Base-by-base conservation (phyloP, 306 rosid genomes). In the Acmispon strigosus region DNA sequence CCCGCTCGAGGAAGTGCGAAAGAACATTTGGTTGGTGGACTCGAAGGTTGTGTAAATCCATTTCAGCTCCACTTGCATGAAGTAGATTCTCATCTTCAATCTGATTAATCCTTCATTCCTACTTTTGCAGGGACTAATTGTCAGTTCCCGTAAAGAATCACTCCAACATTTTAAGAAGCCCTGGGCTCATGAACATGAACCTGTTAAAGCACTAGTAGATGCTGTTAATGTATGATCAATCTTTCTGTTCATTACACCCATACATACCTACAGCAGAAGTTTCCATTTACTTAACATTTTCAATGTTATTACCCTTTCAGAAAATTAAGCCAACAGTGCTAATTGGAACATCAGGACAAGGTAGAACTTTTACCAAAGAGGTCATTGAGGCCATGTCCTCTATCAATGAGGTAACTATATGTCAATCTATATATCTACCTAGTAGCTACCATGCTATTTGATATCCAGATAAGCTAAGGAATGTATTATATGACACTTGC, bases 111-210 rank as follows among this genome's bases (percentile, higher is more conserved):
- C 56, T 74, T 59, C 12, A 37, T 19, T 51, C 44, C 47, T 69
- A 62, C 65, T 79, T 80, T 62, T 73, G 63, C 86, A 93, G 96
- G 99, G 99, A 37, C 73, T 94, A 76, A 84, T 94, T 53, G 97
- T 87, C 43, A 80, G 80, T 78, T 91, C 97, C 39, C 95, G 97
- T 12, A 77, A 74, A 84, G 99, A 91, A 16, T 82, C 99, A 4
- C 95, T 94, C 66, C 99, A 94, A 84, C 96, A 87, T 66, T 94
- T 94, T 78, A 94, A 94, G 90, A 91, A 83, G 81, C 99, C 99
- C 1, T 94, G 97, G 97, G 99, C 96, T 59, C 97, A 89, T 64
- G 95, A 94, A 29, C 97, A 91, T 15, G 84, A 91, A 87, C 96
- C 89, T 3, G 78, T 91, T 61, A 76, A 37, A 36, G 58, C 73